phyloP scores from a whole-genome alignment of 345 rosid species.

The Rhodamnia rubescens region DNA sequence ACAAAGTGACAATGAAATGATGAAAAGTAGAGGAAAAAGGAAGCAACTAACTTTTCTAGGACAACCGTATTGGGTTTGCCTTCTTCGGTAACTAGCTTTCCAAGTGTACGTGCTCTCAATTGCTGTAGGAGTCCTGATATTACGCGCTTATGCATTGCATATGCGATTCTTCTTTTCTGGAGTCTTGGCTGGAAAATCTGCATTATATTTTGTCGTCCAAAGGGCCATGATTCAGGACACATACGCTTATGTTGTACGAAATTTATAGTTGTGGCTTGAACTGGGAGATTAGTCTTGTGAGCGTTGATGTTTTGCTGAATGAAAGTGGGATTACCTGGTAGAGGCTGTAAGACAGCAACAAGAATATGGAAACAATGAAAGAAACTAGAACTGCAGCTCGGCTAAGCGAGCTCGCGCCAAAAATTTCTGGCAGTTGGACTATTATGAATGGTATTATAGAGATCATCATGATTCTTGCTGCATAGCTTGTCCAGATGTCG shows the following conservation, averaged over 20 bases:
- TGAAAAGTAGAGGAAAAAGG: background rate
- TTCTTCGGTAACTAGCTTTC: slow-evolving; percentile 21
- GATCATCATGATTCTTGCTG: slow-evolving; percentile 32
- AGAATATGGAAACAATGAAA: slow-evolving; percentile 11
- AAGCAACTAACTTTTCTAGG: slow-evolving; percentile 11
- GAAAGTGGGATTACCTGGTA: slow-evolving; percentile 22
- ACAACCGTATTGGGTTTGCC: slow-evolving; percentile 20
- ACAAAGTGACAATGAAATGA: background rate
- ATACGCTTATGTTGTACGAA: background rate
- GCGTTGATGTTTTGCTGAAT: background rate
- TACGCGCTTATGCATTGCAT: slow-evolving; percentile 30
- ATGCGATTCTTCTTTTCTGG: slow-evolving; percentile 31
- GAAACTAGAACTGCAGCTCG: slow-evolving; percentile 19
- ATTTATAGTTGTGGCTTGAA: background rate
- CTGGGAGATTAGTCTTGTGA: background rate
- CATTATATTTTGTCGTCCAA: background rate
- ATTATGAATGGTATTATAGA: slow-evolving; percentile 29
- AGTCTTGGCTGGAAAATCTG: slow-evolving; percentile 48
- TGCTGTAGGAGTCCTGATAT: slow-evolving; percentile 35
- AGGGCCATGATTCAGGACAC: background rate
- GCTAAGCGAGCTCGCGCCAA: slow-evolving; percentile 13
- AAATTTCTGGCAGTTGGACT: slow-evolving; percentile 17
- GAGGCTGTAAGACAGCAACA: slow-evolving; percentile 27
- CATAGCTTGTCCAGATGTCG: slow-evolving; percentile 33
- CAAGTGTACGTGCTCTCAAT: slow-evolving; percentile 15